Percentiles rank a stretch among this genome's conserved stretches.
Conservation (phyloP, 2,329 filamentous ascomycete species). For the Metarhizium humberi region DNA sequence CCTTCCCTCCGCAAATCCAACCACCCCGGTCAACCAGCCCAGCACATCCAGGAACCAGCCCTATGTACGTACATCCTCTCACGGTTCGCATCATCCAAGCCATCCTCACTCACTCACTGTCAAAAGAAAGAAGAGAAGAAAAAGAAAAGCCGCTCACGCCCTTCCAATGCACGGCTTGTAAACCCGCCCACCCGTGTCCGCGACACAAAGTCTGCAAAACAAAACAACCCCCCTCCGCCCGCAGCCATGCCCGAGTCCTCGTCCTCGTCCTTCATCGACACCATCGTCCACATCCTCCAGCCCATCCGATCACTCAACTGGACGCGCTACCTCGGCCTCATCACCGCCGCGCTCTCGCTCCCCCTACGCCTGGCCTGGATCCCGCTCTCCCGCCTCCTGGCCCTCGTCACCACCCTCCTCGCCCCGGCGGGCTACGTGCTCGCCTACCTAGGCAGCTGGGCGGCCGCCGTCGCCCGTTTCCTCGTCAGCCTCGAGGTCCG, state of each 20-base stretch:
- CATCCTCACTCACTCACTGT: background rate
- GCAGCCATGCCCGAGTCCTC: slow-evolving; percentile 9
- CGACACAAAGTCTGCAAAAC: background rate
- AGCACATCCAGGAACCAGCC: background rate
- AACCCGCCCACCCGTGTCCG: background rate
- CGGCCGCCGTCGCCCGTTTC: background rate
- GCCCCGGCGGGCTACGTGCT: slow-evolving; percentile 4
- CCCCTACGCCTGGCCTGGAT: slow-evolving; percentile 3
- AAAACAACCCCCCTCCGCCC: background rate
- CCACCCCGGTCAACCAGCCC: background rate
- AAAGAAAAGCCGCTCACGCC: too few species aligned
- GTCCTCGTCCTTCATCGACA: slow-evolving; percentile 14
- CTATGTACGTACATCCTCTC: background rate
- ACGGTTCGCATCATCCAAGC: background rate
- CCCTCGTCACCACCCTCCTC: background rate
- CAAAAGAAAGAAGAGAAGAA: too few species aligned
- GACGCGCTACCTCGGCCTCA: slow-evolving; percentile 13
- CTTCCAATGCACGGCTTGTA: background rate
- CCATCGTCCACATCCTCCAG: slow-evolving; percentile 16
- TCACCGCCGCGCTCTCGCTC: slow-evolving; percentile 8
- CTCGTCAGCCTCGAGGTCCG: slow-evolving; percentile 6
- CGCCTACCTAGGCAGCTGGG: slow-evolving; percentile 3
- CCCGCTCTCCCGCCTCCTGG: slow-evolving; percentile 1
- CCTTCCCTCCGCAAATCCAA: background rate
- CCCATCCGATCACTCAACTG: slow-evolving; percentile 20